These are phyloP conservation scores for Melastoma candidum DNA, from an alignment of 441 rosid species.

Conservation along the genomic window DNA sequence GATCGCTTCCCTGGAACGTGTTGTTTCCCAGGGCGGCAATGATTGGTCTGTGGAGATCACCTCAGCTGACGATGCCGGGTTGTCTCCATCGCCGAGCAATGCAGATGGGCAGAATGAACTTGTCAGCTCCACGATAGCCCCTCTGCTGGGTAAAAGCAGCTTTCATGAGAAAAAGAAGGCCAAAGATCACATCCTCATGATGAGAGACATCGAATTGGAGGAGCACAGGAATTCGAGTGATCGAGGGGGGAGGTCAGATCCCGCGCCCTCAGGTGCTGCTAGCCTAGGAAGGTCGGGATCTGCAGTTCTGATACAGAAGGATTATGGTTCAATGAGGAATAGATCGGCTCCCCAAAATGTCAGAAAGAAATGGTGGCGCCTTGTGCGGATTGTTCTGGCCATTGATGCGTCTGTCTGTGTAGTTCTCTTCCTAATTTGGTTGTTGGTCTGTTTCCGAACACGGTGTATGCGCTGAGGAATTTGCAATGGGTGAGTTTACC, in stretches of 20 bases:
- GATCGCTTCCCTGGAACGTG: constrained; percentile 53
- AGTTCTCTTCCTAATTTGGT: constrained; percentile 51
- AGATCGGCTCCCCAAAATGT: constrained; percentile 45
- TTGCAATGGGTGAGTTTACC: neutral
- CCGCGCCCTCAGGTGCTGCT: constrained; percentile 27
- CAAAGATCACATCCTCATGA: constrained; percentile 46
- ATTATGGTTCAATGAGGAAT: constrained; percentile 47
- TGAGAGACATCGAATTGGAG: constrained; percentile 55
- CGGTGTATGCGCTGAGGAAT: constrained; percentile 30
- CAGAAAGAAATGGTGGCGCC: constrained; percentile 68
- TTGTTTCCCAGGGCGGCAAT: constrained; percentile 30
- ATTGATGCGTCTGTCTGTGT: constrained; percentile 68
- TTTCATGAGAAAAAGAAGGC: constrained; percentile 62
- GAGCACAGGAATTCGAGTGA: constrained; percentile 49
- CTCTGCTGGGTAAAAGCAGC: constrained; percentile 47
- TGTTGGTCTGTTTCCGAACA: constrained; percentile 54
- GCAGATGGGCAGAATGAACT: constrained; percentile 33
- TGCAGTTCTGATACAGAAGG: constrained; percentile 46
- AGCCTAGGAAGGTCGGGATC: constrained; percentile 31
- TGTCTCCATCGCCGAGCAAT: constrained; percentile 39
- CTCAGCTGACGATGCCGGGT: constrained; percentile 25
- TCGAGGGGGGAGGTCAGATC: constrained; percentile 39
- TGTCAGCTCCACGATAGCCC: constrained; percentile 55
- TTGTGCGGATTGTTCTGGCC: constrained; percentile 58
- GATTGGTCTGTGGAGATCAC: constrained; percentile 28